A percentile compares a stretch with the other conserved stretches of the same genome.
Evolutionary conservation across 225 moss, liverwort and hornwort genomes (phyloP).

Genomic region (Bryoerythrophyllum caledonicum): DNA sequence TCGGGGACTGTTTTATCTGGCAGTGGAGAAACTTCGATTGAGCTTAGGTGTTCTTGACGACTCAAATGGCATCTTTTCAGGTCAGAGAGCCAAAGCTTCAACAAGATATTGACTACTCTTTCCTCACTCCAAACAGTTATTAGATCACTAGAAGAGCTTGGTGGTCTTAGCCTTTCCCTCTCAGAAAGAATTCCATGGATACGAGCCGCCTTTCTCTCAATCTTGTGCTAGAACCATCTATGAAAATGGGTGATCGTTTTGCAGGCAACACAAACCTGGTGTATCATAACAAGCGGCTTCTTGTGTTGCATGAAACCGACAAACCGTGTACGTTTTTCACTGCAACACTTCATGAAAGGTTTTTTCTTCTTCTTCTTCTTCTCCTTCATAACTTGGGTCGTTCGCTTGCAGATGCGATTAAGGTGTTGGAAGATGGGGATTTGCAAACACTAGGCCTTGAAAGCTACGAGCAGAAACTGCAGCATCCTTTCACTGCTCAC

Average conservation of each 20-base stretch:
- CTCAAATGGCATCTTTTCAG: constrained; percentile 16
- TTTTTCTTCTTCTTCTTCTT: background rate
- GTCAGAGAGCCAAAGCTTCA: background rate
- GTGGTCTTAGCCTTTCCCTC: too few relatives aligned
- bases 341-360: background rate
- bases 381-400: background rate
- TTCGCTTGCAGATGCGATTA: constrained; percentile 40
- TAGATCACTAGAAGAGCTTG: too few relatives aligned
- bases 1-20: constrained; percentile 18
- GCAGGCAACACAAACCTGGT: constrained; percentile 59
- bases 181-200: too few relatives aligned
- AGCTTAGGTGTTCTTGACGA: constrained; percentile 43
- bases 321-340: constrained; percentile 27
- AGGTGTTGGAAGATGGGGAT: constrained; percentile 63
- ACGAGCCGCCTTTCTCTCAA: too few relatives aligned
- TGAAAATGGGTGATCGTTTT: constrained; percentile 1
- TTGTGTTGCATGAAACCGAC: constrained; percentile 39
- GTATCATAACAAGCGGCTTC: constrained; percentile 57
- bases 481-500: constrained; percentile 60
- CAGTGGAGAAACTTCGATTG: constrained; percentile 39
- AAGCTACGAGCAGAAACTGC: constrained; percentile 45
- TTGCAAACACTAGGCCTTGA: constrained; percentile 52
- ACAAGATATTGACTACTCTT: too few relatives aligned
- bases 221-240: background rate
- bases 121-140: too few relatives aligned